These are phyloP conservation scores for Bipolaris gigantea DNA, from an alignment of 2,329 filamentous ascomycete species.

Conservation along the genomic window DNA sequence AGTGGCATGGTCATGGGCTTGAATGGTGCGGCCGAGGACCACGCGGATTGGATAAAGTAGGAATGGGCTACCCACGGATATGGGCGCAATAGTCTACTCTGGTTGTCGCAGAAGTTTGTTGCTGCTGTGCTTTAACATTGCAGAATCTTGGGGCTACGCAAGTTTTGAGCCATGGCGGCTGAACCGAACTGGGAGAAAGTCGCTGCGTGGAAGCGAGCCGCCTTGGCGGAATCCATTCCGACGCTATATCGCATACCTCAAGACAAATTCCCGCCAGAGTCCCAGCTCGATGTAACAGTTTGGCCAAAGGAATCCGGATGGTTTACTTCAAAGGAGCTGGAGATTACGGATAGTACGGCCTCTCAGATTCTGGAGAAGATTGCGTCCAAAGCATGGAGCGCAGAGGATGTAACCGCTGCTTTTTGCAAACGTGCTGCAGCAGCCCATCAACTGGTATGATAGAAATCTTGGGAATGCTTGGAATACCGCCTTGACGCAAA, in stretches of 20 bases:
- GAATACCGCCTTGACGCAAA: constrained; percentile 3
- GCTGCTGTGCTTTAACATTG: not conserved
- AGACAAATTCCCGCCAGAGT: constrained; percentile 56
- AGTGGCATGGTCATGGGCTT: constrained; percentile 3
- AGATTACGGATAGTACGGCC: constrained; percentile 52
- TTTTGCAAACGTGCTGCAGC: constrained; percentile 60
- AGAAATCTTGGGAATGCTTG: not conserved
- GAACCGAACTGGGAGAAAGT: constrained; percentile 50
- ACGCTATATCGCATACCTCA: constrained; percentile 60
- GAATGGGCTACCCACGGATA: constrained; percentile 3
- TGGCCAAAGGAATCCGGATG: constrained; percentile 62
- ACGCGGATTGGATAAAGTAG: constrained; percentile 8
- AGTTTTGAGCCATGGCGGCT: constrained; percentile 4
- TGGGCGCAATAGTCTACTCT: not conserved
- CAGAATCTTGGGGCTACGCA: not conserved
- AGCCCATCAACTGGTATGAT: constrained; percentile 57
- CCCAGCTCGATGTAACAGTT: constrained; percentile 58
- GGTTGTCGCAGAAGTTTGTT: not conserved
- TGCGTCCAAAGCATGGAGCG: constrained; percentile 51
- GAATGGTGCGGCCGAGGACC: constrained; percentile 4
- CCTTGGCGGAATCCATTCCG: constrained; percentile 57
- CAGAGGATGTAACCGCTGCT: constrained; percentile 55
- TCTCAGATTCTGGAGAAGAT: constrained; percentile 47
- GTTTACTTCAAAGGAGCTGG: constrained; percentile 58
- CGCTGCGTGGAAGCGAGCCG: constrained; percentile 48